Evolutionary conservation across 2,329 filamentous ascomycete species (phyloP), one percentile per base, ranked within the genome.

Genomic region (Alternaria triticina): DNA sequence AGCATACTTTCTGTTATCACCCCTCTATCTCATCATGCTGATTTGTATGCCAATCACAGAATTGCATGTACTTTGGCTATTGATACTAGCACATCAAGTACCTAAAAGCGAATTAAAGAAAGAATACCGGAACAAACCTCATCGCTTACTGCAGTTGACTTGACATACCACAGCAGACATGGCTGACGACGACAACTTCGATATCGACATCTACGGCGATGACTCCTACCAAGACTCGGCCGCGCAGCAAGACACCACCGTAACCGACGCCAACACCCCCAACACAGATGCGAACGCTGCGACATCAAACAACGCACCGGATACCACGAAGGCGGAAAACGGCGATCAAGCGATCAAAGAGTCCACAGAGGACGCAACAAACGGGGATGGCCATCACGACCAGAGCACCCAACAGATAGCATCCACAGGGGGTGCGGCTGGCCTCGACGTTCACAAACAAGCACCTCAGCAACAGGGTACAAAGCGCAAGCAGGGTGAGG

Each of bases 121-220:
- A 75, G 64, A 71, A 65, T 74, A 70, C 70, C 70, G 70, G 71
- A 68, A 68, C 66, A 64, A 57, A 66, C 36, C 54, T 61, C 62
- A 68, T 61, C 61, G 65, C 69, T 73, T 58, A 65, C 68, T 70
- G 68, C 67, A 73, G 64, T 65, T 70, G 54, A 69, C 65, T 75
- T 71, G 66, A 72, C 57, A 57, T 50, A 65, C 62, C 46, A 68
- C 68, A 72, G 71, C 72, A 75, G 75, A 55, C 56, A 82, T 82
- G 77, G 83, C 86, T 74, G 88, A 89, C 77, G 88, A 90, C 80
- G 88, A 90, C 79, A 89, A 89, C 75, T 90, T 90, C 83, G 88
- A 90, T 72, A 89, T 90, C 83, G 88, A 90, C 78, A 89, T 90
- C 81, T 90, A 90, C 75, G 88, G 88, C 67, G 88, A 90, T 73